Evolutionary conservation across 192 early-diverging fungal species (phyloP), one percentile per base, ranked within the genome.

Genomic region (Irineochytrium annulatum): DNA sequence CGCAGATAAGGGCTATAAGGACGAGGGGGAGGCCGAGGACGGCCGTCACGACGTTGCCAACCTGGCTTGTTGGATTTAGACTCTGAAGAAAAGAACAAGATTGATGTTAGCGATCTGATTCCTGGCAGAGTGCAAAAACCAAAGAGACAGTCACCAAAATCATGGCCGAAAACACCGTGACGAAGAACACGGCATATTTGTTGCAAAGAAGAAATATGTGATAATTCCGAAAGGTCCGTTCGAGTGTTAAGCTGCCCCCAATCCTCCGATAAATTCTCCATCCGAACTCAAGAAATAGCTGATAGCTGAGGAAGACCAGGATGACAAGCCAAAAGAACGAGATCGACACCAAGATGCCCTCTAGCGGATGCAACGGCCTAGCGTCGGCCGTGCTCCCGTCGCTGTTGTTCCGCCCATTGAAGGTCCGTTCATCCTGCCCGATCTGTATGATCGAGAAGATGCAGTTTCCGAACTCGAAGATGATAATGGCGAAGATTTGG

Each of bases 101-200:
- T n/a, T n/a, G n/a, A n/a, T n/a, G n/a, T n/a, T n/a, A n/a, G n/a
- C n/a, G n/a, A n/a, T n/a, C n/a, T n/a, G n/a, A n/a, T n/a, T n/a
- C n/a, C n/a, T n/a, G n/a, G n/a, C n/a, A n/a, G n/a, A n/a, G n/a
- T n/a, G n/a, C n/a, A n/a, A n/a, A n/a, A 41, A 41, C 37, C 11
- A n/a, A 41, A 41, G n/a, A n/a, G n/a, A 41, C 37, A 41, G 11
- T 41, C n/a, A 41, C 37, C 37, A 41, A 41, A 41, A 41, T 41
- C 37, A 41, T 13, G 11, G 37, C 37, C 37, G 8, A n/a, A n/a
- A 41, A 41, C 11, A 41, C 11, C 37, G 11, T n/a, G 11, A 41
- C 37, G 37, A 8, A 41, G n/a, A 41, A n/a, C 8, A 41, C n/a
- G 37, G 37, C 37, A 41, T 41, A 41, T n/a, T n/a, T 8, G n/a